Evolutionary conservation across 257 asterid species (phyloP).

Genomic region (Nicotiana tomentosiformis): DNA sequence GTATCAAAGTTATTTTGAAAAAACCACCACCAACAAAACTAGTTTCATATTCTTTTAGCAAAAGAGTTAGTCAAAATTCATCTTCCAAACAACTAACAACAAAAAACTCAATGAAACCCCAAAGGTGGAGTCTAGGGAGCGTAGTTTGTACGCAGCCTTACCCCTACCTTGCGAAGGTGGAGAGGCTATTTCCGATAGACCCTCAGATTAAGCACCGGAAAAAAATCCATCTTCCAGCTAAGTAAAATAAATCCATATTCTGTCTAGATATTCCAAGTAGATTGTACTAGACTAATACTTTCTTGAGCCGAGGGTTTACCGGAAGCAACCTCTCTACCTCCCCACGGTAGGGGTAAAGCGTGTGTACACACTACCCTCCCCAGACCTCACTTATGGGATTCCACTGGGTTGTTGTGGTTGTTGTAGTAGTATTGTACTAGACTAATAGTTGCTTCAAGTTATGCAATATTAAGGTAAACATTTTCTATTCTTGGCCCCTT

Average conservation of each 20-base stretch:
- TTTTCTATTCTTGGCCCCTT: no score
- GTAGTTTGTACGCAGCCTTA: no score
- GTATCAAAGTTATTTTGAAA: background rate
- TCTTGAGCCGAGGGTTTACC: background rate
- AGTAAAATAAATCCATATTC: background rate
- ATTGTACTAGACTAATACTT: background rate
- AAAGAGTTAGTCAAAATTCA: background rate
- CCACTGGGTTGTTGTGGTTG: no score
- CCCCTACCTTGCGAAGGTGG: no score
- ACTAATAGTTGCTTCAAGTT: background rate
- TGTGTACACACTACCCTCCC: no score
- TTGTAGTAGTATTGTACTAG: background rate
- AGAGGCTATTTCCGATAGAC: no score
- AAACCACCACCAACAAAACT: background rate
- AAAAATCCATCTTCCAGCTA: background rate
- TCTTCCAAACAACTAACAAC: background rate
- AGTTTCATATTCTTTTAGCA: background rate
- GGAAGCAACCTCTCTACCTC: no score
- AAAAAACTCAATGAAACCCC: no score
- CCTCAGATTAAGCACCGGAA: no score
- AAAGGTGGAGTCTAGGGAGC: no score
- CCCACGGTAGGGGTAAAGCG: no score
- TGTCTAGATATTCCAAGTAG: background rate
- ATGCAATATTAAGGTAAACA: background rate
- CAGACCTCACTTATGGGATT: no score